Conservation (phyloP, 2,329 filamentous ascomycete genomes). For the Sarocladium kiliense region DNA sequence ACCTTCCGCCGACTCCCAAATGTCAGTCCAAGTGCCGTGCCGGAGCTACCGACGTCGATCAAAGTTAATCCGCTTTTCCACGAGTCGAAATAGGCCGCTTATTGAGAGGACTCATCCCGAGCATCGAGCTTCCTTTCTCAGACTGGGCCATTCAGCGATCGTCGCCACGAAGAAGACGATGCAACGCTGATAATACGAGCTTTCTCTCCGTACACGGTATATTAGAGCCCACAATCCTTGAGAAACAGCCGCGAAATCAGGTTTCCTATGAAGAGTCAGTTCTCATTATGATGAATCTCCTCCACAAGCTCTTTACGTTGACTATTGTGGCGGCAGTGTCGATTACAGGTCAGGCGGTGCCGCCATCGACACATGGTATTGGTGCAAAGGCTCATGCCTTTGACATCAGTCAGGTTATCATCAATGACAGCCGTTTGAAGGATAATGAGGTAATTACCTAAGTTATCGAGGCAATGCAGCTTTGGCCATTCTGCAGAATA, state of each 20-base stretch:
- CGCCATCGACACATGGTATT: neutral
- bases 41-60: neutral
- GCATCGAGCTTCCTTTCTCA: neutral
- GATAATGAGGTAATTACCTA: constrained; percentile 9
- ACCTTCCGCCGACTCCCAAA: no score
- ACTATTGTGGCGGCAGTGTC: neutral
- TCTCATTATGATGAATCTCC: neutral
- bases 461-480: neutral
- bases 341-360: neutral
- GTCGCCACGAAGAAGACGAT: neutral
- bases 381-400: constrained; percentile 7
- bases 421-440: constrained; percentile 10
- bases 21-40: no score
- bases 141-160: neutral
- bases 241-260: no score
- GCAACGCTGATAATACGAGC: no score
- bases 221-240: no score
- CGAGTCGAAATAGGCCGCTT: neutral
- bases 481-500: no score
- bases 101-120: neutral
- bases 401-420: constrained; percentile 9
- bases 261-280: neutral
- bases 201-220: no score
- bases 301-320: neutral
- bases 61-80: no score